phyloP scores from a whole-genome alignment of 139 green algal genomes.

The Dunaliella primolecta region DNA sequence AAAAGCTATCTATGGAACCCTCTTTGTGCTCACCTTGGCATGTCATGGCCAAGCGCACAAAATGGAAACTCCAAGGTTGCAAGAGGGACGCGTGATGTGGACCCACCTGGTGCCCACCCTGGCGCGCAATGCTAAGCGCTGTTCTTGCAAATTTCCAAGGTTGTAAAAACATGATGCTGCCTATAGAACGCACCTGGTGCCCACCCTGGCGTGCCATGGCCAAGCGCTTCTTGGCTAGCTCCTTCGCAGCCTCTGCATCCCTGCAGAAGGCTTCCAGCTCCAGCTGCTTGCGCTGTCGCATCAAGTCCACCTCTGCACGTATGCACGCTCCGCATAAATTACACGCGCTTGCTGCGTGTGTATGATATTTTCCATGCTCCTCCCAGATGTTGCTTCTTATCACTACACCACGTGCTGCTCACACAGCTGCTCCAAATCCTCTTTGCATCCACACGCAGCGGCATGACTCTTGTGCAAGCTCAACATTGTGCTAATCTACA shows the following conservation, averaged over 20 bases:
- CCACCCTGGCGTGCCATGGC: constrained; percentile 3
- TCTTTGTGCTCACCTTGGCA: too few species aligned
- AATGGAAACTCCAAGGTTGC: too few species aligned
- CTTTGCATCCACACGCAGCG: neutral
- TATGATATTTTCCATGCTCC: neutral
- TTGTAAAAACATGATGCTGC: too few species aligned
- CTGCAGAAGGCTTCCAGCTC: constrained; percentile 43
- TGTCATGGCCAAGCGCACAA: too few species aligned
- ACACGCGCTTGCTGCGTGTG: neutral
- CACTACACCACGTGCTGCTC: neutral
- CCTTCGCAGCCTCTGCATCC: constrained; percentile 34
- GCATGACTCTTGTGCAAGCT: neutral
- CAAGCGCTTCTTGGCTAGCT: constrained; percentile 35
- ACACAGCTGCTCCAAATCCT: neutral
- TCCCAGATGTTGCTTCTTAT: neutral
- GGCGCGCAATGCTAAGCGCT: too few species aligned
- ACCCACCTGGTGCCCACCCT: too few species aligned
- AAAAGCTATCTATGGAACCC: too few species aligned
- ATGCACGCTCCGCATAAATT: neutral
- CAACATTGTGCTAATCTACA: neutral
- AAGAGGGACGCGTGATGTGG: too few species aligned
- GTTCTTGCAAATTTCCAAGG: too few species aligned
- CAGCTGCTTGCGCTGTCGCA: constrained; percentile 30
- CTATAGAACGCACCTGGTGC: neutral
- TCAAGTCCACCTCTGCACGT: constrained; percentile 36